Evolutionary conservation across 345 rosid genomes (phyloP), one percentile per base, ranked within the genome.

Genomic region (Acer campestre): DNA sequence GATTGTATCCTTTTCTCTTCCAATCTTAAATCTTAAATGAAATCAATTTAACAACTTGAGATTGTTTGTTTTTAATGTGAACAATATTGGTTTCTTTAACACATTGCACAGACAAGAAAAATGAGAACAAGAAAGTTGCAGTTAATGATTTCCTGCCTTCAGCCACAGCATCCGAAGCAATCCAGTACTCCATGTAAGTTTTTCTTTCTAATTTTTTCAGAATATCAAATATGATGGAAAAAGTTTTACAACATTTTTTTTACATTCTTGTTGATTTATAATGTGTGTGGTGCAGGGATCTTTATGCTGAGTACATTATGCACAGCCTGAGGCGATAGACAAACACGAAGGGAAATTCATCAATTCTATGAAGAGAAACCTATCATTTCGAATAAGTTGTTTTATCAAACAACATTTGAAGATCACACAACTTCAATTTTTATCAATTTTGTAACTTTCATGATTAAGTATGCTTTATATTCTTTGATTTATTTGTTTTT

Each of bases 61-160:
- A 9, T 35, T 22, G 38, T 2, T 4, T 35, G 38, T 35, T 35
- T 31, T 4, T 35, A 35, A 35, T 35, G 38, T 35, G 38, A 35
- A 35, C 38, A 35, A 35, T 35, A 4, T 75, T 29, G 25, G 16
- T 59, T 80, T 58, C 89, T 46, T 20, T 82, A 65, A 83, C 77
- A 68, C 49, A 3, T 59, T 61, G 10, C 25, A 68, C 82, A 95
- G 99, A 95, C 79, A 95, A 95, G 91, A 95, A 93, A 86, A 95
- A 95, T 68, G 99, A 95, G 88, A 91, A 95, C 87, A 93, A 95
- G 87, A 91, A 86, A 83, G 99, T 95, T 56, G 99, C 99, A 48
- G 99, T 95, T 13, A 88, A 95, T 46, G 97, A 95, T 0, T 93
- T 95, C 67, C 74, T 95, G 68, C 98, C 99, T 62, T 23, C 98